A percentile compares a stretch with the other conserved stretches of the same genome.
Evolutionary conservation across 2,329 filamentous ascomycete genomes (phyloP).

Genomic region (Trichoderma aggressivum): DNA sequence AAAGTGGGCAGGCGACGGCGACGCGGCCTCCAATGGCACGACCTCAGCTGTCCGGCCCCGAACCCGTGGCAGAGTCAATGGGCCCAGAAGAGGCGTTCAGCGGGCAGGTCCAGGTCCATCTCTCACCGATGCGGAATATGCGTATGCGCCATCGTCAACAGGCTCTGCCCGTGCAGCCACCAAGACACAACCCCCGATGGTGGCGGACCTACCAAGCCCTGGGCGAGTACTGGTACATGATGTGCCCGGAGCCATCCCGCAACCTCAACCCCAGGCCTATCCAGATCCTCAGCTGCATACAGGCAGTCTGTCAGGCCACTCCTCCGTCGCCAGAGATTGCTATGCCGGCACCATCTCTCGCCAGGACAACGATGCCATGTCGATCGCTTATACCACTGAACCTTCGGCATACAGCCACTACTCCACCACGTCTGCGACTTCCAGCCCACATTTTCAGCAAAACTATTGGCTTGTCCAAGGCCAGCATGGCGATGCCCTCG

Average conservation of each 20-base stretch:
- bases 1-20: conserved; percentile 1
- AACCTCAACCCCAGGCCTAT: conserved; percentile 11
- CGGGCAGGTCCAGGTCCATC: background rate
- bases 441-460: conserved; percentile 15
- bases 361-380: conserved; percentile 10
- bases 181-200: background rate
- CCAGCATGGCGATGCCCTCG: background rate
- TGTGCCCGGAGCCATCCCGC: background rate
- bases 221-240: background rate
- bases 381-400: conserved; percentile 14
- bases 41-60: background rate
- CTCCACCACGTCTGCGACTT: background rate
- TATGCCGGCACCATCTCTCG: background rate
- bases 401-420: background rate
- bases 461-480: background rate
- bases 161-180: background rate
- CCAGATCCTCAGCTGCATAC: conserved; percentile 11
- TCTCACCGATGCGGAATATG: background rate
- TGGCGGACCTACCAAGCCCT: background rate
- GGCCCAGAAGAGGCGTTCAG: background rate
- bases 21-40: background rate
- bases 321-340: background rate
- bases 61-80: background rate
- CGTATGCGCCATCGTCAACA: background rate
- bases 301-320: conserved; percentile 1